Evolutionary conservation across 2,329 filamentous ascomycete genomes (phyloP), one percentile per base, ranked within the genome.

Genomic region (Hypoxylon sp.): DNA sequence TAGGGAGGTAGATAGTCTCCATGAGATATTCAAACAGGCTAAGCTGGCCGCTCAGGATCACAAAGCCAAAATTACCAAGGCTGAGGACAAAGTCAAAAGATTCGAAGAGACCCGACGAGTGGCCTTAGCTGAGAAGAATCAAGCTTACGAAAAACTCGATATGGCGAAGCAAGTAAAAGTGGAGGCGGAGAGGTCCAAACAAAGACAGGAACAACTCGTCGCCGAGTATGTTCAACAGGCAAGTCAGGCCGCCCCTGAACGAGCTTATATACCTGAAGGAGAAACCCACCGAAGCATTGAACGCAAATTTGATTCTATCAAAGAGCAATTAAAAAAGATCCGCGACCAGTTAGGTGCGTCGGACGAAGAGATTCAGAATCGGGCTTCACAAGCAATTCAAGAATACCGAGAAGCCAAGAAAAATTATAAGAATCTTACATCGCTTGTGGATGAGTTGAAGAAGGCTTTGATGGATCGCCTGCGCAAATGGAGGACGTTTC

Each of bases 401-500:
- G 81, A 79, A 43, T 85, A 83, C 36, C 73, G 77, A 3, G 77
- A 79, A 55, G 79, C 82, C 2, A 79, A 80, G 68, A 71, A 78
- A 10, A 79, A 83, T 49, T 82, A 84, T 61, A 76, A 81, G 57
- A 84, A 82, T 23, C 82, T 86, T 51, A 73, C 76, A 17, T 75
- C 78, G 32, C 78, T 84, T 4, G 78, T 83, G 30, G 68, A 76
- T 13, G 74, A 79, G 0, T 77, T 90, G 38, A 86, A 87, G 72
- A 75, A 83, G 32, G 89, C 93, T 0, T 87, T 97, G 43, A 80
- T 82, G 9, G 83, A 91, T 62, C 92, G 96, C 14, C 86, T 92
- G 62, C 82, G 85, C 28, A 90, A 93, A 73, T 99, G 94, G 92
- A 85, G 88, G 62, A 84, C 87, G 55, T 98, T 99, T 80, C 91